phyloP scores from a whole-genome alignment of 257 asterid genomes.

The Scutellaria barbata region DNA sequence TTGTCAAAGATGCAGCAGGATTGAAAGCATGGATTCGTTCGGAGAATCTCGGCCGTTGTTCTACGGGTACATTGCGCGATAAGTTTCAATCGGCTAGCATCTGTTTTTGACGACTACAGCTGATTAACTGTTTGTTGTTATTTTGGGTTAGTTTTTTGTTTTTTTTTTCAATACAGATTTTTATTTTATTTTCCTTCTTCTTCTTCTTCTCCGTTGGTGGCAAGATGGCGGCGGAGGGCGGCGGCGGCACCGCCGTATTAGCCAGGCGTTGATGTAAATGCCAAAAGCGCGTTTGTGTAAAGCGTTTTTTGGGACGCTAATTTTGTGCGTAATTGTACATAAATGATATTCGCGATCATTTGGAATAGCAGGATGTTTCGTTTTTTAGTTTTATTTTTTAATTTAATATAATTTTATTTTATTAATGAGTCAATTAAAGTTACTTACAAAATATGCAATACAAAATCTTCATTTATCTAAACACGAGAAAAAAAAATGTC shows the following conservation, averaged over 20 bases:
- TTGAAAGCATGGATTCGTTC: conserved; percentile 25
- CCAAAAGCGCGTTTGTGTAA: not conserved
- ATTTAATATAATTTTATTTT: no score
- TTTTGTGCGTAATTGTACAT: not conserved
- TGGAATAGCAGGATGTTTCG: not conserved
- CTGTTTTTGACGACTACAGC: not conserved
- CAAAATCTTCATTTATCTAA: no score
- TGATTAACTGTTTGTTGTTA: not conserved
- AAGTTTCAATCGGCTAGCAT: not conserved
- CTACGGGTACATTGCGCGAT: conserved; percentile 27
- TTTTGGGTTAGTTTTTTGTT: not conserved
- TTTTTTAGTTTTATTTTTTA: no score
- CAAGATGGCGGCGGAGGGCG: not conserved
- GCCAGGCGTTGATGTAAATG: not conserved
- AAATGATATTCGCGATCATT: not conserved
- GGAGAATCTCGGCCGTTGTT: conserved; percentile 58
- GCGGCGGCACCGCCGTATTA: not conserved
- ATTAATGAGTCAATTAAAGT: no score
- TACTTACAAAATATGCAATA: no score
- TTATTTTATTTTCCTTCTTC: not conserved
- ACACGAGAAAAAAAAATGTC: no score
- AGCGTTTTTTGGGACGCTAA: not conserved
- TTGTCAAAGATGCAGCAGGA: conserved; percentile 43
- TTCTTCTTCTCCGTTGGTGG: not conserved
- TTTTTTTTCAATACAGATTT: not conserved